phyloP scores from a whole-genome alignment of 1,284 basidiomycete species.

The Limonomyces culmigenus region DNA sequence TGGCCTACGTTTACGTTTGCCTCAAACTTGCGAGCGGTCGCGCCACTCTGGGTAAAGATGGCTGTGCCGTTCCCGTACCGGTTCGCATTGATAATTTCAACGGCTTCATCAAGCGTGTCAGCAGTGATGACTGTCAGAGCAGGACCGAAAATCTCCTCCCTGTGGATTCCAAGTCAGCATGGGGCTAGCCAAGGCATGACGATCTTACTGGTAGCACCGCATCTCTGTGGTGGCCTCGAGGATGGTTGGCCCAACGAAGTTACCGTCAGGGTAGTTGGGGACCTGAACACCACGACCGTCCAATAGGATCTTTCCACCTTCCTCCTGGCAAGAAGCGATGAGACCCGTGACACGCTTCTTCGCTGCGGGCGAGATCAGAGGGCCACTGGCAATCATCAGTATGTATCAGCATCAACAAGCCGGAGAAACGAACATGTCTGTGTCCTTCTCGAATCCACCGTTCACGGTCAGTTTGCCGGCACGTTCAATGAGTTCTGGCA shows the following conservation, averaged over 20 bases:
- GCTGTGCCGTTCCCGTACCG: conserved; percentile 90
- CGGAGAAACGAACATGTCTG: conserved; percentile 57
- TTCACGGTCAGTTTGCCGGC: conserved; percentile 72
- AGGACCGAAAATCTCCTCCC: conserved; percentile 93
- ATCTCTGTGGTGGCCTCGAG: conserved; percentile 73
- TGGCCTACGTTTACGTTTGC: conserved; percentile 82
- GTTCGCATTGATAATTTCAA: conserved; percentile 82
- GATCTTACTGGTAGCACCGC: conserved; percentile 72
- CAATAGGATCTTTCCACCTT: conserved; percentile 80
- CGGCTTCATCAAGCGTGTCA: conserved; percentile 81
- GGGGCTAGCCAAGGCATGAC: conserved; percentile 2
- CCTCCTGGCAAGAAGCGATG: conserved; percentile 66
- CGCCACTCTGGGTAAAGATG: conserved; percentile 95
- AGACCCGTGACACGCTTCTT: conserved; percentile 66
- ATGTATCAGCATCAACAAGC: not conserved
- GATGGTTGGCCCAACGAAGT: conserved; percentile 91
- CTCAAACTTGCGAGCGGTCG: conserved; percentile 90
- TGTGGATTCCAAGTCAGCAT: conserved; percentile 15
- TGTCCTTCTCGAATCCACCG: conserved; percentile 78
- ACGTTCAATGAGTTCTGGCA: conserved; percentile 77
- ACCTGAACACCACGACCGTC: conserved; percentile 70
- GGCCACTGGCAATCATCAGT: conserved; percentile 71
- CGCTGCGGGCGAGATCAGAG: conserved; percentile 82
- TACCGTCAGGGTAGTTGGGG: conserved; percentile 73
- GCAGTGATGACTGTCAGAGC: conserved; percentile 71